These are phyloP conservation scores for Gossypium herbaceum DNA, from an alignment of 345 rosid species.

Conservation along the genomic window DNA sequence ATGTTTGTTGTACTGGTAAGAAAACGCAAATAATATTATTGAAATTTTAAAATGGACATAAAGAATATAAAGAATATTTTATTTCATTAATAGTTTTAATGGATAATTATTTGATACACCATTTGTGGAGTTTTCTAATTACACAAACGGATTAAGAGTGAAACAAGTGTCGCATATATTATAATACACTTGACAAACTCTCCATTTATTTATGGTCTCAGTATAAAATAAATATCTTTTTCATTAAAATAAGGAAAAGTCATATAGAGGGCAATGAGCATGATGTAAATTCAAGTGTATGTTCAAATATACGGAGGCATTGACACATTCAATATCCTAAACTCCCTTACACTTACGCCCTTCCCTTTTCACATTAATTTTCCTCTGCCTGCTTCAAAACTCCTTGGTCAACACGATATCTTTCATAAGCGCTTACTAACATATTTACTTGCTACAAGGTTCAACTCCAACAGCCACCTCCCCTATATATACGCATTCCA, in stretches of 20 bases:
- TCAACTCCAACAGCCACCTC: neutral
- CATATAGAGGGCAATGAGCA: neutral
- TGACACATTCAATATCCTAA: slow-evolving; percentile 6
- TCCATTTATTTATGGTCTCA: too few relatives aligned
- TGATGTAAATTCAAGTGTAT: neutral
- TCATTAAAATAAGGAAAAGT: neutral
- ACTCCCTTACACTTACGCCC: neutral
- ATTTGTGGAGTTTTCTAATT: too few relatives aligned
- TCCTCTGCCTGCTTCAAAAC: slow-evolving; percentile 3
- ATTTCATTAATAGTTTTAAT: too few relatives aligned
- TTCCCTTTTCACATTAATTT: neutral
- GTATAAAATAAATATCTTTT: neutral
- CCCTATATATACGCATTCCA: neutral
- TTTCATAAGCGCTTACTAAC: neutral
- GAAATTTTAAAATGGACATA: too few relatives aligned
- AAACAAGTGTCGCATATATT: too few relatives aligned
- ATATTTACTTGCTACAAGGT: neutral
- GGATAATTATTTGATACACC: too few relatives aligned
- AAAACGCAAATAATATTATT: too few relatives aligned
- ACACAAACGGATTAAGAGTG: too few relatives aligned
- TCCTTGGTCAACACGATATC: slow-evolving; percentile 25
- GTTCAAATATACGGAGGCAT: neutral
- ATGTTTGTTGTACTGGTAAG: too few relatives aligned
- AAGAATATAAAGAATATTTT: too few relatives aligned
- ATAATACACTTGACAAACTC: too few relatives aligned